Percentiles rank a stretch among this genome's conserved stretches.
Conservation (phyloP, 345 rosid species). For the Corymbia maculata region DNA sequence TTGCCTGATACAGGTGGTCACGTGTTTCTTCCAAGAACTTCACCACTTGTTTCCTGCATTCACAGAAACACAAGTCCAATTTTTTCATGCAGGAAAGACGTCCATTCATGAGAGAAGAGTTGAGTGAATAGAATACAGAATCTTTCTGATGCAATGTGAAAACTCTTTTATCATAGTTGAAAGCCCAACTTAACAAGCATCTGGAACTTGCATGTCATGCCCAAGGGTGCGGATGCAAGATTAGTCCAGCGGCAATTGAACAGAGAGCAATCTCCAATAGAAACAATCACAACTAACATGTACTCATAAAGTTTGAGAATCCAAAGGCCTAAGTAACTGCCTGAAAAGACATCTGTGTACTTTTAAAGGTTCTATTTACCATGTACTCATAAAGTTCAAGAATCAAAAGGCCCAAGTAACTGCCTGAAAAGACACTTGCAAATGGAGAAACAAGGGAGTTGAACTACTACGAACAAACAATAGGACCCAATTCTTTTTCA, state of each 20-base stretch:
- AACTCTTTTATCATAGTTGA: neutral
- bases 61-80: neutral
- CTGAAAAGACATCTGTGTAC: neutral
- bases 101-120: neutral
- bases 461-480: neutral
- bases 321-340: neutral
- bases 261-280: neutral
- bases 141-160: neutral
- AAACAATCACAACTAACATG: neutral
- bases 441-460: neutral
- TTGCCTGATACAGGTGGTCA: constrained; percentile 68
- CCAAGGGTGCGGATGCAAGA: neutral
- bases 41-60: constrained; percentile 50
- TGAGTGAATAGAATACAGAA: neutral
- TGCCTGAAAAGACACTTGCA: neutral
- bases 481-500: neutral
- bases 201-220: neutral
- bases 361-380: neutral
- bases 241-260: neutral
- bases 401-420: neutral
- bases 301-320: neutral
- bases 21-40: constrained; percentile 60
- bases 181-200: neutral
- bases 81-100: neutral
- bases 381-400: neutral